These are phyloP conservation scores for Emydomyces testavorans DNA, from an alignment of 2,329 filamentous ascomycete genomes.

Conservation along the genomic window DNA sequence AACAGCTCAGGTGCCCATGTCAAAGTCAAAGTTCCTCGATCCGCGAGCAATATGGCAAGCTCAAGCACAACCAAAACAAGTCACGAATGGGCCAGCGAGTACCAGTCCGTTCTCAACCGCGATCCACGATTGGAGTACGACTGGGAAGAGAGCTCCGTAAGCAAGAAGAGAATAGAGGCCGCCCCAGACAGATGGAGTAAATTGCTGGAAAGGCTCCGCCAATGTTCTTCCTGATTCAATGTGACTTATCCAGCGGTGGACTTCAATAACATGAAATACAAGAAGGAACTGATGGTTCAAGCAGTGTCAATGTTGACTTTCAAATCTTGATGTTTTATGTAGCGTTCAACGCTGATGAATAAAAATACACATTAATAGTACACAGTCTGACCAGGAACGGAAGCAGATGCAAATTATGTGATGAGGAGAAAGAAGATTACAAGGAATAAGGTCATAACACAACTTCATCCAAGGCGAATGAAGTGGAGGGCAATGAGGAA, in stretches of 20 bases:
- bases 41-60: neutral
- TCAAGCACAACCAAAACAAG: constrained; percentile 8
- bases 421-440: neutral
- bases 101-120: neutral
- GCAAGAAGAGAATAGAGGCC: neutral
- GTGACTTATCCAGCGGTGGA: too few relatives aligned
- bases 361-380: constrained; percentile 11
- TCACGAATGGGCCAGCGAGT: constrained; percentile 7
- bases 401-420: neutral
- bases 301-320: neutral
- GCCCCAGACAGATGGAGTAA: neutral
- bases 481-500: neutral
- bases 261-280: neutral
- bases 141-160: neutral
- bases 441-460: neutral
- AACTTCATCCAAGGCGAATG: neutral
- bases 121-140: neutral
- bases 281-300: too few relatives aligned
- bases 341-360: constrained; percentile 11
- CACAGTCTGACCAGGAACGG: neutral
- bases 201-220: neutral
- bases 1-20: neutral
- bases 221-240: too few relatives aligned
- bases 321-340: neutral
- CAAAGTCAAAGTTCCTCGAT: neutral